Evolutionary conservation across 208 protist genomes (phyloP).

Genomic region (Crithidia bombi): DNA sequence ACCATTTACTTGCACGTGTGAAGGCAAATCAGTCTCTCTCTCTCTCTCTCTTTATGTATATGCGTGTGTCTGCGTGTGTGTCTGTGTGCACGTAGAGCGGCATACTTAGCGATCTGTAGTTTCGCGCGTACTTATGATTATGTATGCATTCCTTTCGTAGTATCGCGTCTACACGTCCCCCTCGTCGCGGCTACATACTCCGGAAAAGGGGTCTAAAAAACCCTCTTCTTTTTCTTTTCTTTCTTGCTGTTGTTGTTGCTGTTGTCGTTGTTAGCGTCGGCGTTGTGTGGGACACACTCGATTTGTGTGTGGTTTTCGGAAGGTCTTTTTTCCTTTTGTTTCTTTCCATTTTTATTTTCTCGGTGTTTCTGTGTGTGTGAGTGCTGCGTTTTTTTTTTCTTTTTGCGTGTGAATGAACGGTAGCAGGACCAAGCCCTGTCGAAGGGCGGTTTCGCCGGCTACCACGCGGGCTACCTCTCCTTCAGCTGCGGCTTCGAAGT

Average conservation of each 20-base stretch:
- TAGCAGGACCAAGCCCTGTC: slow-evolving; percentile 9
- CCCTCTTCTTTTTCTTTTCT: slow-evolving; percentile 17
- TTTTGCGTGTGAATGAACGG: slow-evolving; percentile 1
- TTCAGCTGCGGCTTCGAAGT: background rate
- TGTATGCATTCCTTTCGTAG: background rate
- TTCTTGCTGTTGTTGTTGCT: background rate
- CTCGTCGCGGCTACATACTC: no score
- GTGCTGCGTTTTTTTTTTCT: background rate
- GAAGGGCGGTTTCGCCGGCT: slow-evolving; percentile 10
- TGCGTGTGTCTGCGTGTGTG: no score
- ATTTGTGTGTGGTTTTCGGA: background rate
- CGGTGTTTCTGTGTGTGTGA: background rate
- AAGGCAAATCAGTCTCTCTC: no score
- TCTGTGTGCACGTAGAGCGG: no score
- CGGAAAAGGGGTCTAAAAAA: no score
- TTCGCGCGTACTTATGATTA: slow-evolving; percentile 4
- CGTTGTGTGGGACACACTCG: background rate
- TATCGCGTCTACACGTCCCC: no score
- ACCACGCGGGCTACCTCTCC: background rate
- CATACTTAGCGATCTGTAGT: no score
- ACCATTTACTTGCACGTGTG: no score
- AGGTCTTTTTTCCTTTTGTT: background rate
- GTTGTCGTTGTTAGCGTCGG: background rate
- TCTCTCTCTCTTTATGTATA: no score
- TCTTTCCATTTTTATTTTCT: slow-evolving; percentile 7